These are phyloP conservation scores for Cryptomeria japonica DNA, from an alignment of 75 land plant genomes.

Conservation along the genomic window DNA sequence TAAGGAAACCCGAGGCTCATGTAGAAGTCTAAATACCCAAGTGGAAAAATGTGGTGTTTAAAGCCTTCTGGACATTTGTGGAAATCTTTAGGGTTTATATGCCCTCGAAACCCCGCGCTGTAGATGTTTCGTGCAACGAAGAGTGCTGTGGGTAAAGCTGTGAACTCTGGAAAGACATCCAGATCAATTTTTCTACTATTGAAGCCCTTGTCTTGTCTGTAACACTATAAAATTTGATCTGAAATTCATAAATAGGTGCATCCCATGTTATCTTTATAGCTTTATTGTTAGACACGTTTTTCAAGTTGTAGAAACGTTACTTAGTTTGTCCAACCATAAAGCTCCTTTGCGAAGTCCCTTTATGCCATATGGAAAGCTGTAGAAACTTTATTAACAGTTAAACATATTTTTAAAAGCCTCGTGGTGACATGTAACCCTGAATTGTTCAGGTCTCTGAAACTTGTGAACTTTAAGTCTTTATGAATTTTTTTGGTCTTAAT, in stretches of 20 bases:
- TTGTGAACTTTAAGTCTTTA: neutral
- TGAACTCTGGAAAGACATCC: neutral
- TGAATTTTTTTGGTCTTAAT: neutral
- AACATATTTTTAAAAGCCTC: neutral
- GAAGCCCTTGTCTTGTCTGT: too few relatives aligned
- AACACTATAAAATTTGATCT: too few relatives aligned
- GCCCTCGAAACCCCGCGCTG: neutral
- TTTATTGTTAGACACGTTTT: neutral
- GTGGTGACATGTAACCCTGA: neutral
- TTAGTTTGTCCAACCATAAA: neutral
- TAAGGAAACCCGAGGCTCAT: neutral
- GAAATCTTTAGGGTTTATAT: neutral
- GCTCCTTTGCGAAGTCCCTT: neutral
- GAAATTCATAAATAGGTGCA: too few relatives aligned
- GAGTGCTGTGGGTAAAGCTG: neutral
- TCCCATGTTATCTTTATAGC: neutral
- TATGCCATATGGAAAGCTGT: neutral
- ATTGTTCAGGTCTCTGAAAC: neutral
- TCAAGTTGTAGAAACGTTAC: neutral
- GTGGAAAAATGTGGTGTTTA: neutral
- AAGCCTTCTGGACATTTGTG: neutral
- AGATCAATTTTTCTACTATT: neutral
- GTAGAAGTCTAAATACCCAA: neutral
- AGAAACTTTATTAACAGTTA: neutral
- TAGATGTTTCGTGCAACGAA: neutral